A percentile compares a stretch with the other conserved stretches of the same genome.
phyloP scores from a whole-genome alignment of 345 rosid genomes.

The Limnanthes douglasii region DNA sequence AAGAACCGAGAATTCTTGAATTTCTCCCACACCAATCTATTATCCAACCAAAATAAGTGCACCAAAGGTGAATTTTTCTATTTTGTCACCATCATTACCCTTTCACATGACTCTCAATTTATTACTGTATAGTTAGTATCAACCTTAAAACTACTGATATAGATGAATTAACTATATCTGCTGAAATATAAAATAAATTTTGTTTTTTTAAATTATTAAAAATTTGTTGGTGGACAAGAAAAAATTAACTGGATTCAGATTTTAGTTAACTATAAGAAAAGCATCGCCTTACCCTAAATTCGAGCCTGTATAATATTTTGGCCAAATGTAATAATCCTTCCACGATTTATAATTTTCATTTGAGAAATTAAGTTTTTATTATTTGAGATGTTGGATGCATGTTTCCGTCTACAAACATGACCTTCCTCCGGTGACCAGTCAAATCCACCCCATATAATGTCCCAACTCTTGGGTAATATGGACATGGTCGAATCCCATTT shows the following conservation, averaged over 20 bases:
- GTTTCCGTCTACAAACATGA: constrained; percentile 18
- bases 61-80: no score
- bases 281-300: constrained; percentile 53
- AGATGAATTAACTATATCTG: no score
- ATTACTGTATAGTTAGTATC: no score
- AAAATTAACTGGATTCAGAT: no score
- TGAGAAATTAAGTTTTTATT: constrained; percentile 15
- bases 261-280: neutral
- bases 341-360: constrained; percentile 34
- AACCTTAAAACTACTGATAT: no score
- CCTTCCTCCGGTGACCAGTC: constrained; percentile 91
- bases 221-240: constrained; percentile 5
- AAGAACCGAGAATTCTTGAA: no score
- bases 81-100: no score
- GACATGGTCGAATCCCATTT: constrained; percentile 97
- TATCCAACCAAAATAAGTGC: no score
- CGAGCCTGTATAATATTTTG: constrained; percentile 69
- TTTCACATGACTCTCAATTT: no score
- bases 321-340: constrained; percentile 84
- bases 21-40: no score
- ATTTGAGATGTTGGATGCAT: constrained; percentile 26
- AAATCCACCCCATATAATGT: constrained; percentile 87
- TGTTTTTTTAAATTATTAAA: no score
- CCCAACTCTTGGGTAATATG: constrained; percentile 90
- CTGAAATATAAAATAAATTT: no score